These are phyloP conservation scores for Chytriomyces hyalinus DNA, from an alignment of 192 early-diverging fungal species.

Conservation along the genomic window DNA sequence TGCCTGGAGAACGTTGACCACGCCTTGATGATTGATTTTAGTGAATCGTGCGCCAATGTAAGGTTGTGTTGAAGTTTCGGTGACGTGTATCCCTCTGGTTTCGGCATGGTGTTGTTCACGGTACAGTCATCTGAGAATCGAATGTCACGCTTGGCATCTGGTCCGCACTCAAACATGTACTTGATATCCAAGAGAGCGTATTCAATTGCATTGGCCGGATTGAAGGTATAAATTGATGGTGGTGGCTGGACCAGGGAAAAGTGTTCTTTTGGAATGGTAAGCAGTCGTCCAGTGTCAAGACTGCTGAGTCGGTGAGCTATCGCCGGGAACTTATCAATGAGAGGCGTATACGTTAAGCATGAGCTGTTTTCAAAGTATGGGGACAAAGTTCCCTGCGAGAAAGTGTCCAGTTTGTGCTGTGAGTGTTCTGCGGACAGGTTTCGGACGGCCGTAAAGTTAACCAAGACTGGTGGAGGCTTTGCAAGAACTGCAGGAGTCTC, in stretches of 20 bases:
- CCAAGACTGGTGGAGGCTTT: too few relatives aligned
- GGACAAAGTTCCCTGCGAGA: too few relatives aligned
- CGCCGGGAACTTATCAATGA: too few relatives aligned
- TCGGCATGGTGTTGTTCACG: background rate
- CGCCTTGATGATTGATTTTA: background rate
- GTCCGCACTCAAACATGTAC: slow-evolving; percentile 24
- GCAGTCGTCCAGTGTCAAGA: background rate
- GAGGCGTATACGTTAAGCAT: too few relatives aligned
- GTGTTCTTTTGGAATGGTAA: slow-evolving; percentile 10
- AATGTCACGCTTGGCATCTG: slow-evolving; percentile 17
- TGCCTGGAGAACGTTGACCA: slow-evolving; percentile 40
- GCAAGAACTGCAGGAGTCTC: too few relatives aligned
- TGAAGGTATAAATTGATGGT: slow-evolving; percentile 10
- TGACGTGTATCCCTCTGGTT: background rate
- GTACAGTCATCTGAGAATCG: slow-evolving; percentile 7
- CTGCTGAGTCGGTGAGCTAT: too few relatives aligned
- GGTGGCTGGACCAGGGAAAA: slow-evolving; percentile 18
- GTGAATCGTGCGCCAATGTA: background rate
- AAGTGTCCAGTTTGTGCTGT: too few relatives aligned
- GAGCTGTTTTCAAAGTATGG: too few relatives aligned
- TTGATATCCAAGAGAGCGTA: slow-evolving; percentile 1
- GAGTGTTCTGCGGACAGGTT: too few relatives aligned
- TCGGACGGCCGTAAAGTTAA: too few relatives aligned
- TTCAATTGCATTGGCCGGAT: background rate
- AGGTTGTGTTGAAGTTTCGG: background rate